Base-by-base conservation (phyloP, 2,329 filamentous ascomycete genomes). In the Verticillium tricorpus region DNA sequence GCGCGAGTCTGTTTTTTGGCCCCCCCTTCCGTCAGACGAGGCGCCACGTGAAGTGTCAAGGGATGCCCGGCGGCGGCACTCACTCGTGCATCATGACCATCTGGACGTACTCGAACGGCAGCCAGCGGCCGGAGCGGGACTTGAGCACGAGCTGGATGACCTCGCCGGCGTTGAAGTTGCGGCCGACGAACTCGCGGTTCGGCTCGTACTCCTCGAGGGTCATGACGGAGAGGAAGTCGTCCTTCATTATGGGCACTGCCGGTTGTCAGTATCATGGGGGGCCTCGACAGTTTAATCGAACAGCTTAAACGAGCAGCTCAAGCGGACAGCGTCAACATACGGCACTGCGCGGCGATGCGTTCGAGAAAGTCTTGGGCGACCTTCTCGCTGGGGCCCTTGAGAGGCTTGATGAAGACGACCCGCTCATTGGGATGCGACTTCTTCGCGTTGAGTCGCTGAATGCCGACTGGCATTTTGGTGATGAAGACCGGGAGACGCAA, bases 1-100 rank as follows among this genome's bases (percentile, higher is more conserved):
- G 92, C 3, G 92, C 92, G 34, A 96, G 79, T 70, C 81, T 81
- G 79, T 70, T 5, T 28, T 5, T 28, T 2, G 2, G 28, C 28
- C 28, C 28, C 25, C 5, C 25, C 25, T 28, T 28, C 28, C 28
- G 28, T 28, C 28, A 28, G 28, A 28, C 28, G 28, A 5, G 28
- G 28, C 28, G 28, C 28, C 28, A 28, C 28, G 28, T 28, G 28
- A 5, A 5, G 28, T 28, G 3, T 28, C n/a, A n/a, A 28, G 28
- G 28, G 28, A 28, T 28, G 6, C 28, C 34, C 34, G 14, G 5
- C 14, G 14, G 5, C 14, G 9, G 19, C 32, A 70, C 75, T 55
- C 66, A 79, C 78, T 95, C 91, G 72, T 96, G 92, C 86, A 96
- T 93, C 92, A 96, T 96, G 67, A 96, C 91, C 90, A 95, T 94